Evolutionary conservation across 148 eudicot species (phyloP).

Genomic region (Polygonum aviculare): DNA sequence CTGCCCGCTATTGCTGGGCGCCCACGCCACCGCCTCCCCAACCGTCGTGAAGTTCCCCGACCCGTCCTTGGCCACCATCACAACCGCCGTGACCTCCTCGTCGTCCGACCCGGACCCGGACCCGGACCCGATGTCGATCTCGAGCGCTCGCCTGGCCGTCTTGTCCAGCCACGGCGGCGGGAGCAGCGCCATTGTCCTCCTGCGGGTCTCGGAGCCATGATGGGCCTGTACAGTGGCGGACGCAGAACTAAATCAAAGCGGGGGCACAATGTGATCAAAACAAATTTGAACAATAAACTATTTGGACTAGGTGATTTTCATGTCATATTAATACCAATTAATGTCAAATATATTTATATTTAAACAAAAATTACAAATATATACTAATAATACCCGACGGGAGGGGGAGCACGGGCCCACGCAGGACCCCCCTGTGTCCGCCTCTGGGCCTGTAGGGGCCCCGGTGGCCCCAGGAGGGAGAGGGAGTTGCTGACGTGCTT

Average conservation of each 20-base stretch:
- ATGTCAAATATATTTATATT: too few species aligned
- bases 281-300: too few species aligned
- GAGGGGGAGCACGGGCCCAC: too few species aligned
- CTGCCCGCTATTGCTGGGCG: conserved; percentile 64
- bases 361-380: too few species aligned
- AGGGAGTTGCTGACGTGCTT: conserved; percentile 63
- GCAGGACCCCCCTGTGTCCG: too few species aligned
- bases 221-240: not conserved
- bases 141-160: not conserved
- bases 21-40: conserved; percentile 52
- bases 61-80: conserved; percentile 66
- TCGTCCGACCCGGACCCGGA: not conserved
- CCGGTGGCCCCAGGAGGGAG: conserved; percentile 30
- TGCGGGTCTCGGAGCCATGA: not conserved
- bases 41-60: conserved; percentile 66
- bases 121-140: not conserved
- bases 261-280: too few species aligned
- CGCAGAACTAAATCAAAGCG: too few species aligned
- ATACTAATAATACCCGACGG: too few species aligned
- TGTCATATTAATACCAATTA: too few species aligned
- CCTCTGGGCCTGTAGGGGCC: not conserved
- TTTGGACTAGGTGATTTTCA: too few species aligned
- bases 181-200: not conserved
- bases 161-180: not conserved
- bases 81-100: not conserved